Evolutionary conservation across 495 filamentous ascomycete species (phyloP), one percentile per base, ranked within the genome.

Genomic region (Penicillium psychrofluorescens): DNA sequence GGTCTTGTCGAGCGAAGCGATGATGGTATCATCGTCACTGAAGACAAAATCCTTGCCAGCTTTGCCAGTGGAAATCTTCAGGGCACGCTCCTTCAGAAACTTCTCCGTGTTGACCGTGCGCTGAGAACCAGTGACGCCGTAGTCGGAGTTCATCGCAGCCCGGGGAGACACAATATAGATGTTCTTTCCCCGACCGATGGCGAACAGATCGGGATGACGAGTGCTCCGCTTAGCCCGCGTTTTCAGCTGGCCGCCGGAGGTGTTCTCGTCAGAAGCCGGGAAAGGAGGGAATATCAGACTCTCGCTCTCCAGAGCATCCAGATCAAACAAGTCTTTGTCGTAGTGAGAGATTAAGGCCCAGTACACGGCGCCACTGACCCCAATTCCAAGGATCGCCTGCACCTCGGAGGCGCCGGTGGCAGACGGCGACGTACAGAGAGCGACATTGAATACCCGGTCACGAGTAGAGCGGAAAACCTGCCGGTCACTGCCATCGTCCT

Each of bases 11-110:
- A 99, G 80, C 36, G 92, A 95, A 15, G 90, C 90, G 56, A 99
- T 89, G 22, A 88, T 78, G 1, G 83, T 86, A 58, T 99, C 94
- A 66, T 97, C 94, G 55, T 90, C 88, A 61, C 90, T 95, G 68
- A 99, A 99, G 37, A 83, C 80, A 60, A 97, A 99, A 54, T 99
- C 94, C 63, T 99, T 97, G 29, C 90, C 91, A 38, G 94, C 94
- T 67, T 99, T 99, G 40, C 94, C 94, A 42, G 89, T 96, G 36
- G 87, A 85, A 61, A 99, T 92, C 65, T 88, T 91, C 48, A 95
- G 72, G 33, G 84, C 80, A 54, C 85, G 90, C 49, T 95, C 83
- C 48, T 80, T 80, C 51, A 94, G 79, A 51, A 94, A 94, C 54
- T 81, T 88, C 58, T 94, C 86, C 5, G 77, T 86, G 58, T 94